Evolutionary conservation across 2,329 filamentous ascomycete species (phyloP).

Genomic region (Penicillium sp.): DNA sequence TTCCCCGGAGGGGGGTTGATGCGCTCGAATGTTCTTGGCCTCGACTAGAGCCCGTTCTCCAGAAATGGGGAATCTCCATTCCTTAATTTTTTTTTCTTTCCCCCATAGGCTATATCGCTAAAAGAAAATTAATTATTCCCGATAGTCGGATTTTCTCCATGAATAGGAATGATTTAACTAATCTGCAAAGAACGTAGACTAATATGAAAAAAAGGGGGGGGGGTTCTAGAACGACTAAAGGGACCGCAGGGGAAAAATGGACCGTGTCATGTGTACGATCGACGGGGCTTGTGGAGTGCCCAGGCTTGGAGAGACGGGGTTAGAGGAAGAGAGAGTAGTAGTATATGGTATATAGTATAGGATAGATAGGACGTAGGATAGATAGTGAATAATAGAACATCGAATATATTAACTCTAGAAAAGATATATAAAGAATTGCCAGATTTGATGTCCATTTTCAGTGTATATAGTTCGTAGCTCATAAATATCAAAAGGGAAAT

Average conservation of each 20-base stretch:
- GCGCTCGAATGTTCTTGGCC: conserved; percentile 23
- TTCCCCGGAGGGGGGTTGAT: conserved; percentile 4
- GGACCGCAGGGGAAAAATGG: conserved; percentile 21
- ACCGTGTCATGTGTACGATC: conserved; percentile 29
- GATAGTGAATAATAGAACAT: too few species aligned
- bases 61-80: conserved; percentile 3
- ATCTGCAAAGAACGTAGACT: conserved; percentile 11
- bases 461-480: too few species aligned
- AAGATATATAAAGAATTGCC: not conserved
- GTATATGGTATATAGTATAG: not conserved
- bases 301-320: conserved; percentile 5
- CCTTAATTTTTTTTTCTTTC: not conserved
- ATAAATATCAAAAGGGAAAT: not conserved
- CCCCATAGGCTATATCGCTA: not conserved
- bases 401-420: not conserved
- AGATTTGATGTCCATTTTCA: too few species aligned
- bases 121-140: conserved; percentile 16
- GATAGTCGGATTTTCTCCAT: conserved; percentile 19
- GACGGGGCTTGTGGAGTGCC: conserved; percentile 15
- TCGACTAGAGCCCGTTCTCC: conserved; percentile 18
- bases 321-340: not conserved
- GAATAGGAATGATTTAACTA: conserved; percentile 17
- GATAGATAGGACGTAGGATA: not conserved
- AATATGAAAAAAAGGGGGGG: conserved; percentile 9
- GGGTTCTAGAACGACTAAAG: conserved; percentile 23